Base-by-base conservation (phyloP, 306 rosid genomes). In the Abrus precatorius region DNA sequence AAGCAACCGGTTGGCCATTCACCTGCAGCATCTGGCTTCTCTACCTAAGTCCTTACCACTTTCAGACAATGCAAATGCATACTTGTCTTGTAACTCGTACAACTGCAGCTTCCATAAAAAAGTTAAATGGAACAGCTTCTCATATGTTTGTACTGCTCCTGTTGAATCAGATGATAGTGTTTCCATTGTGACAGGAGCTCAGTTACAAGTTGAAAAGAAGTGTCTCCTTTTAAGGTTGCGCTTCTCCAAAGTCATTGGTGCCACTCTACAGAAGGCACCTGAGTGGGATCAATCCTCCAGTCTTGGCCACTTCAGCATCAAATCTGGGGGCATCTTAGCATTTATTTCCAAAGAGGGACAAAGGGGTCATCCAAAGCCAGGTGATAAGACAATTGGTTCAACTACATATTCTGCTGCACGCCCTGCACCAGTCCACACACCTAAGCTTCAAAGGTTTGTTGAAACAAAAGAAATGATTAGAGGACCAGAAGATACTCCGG, bases 141-240 rank as follows among this genome's bases (percentile, higher is more conserved):
- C 97, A 66, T 89, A 92, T 41, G 94, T 94, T 30, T 94, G 97
- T 77, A 92, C 97, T 8, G 97, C 98, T 34, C 97, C 97, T 1
- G 94, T 94, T 34, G 95, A 94, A 68, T 87, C 98, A 1, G 89
- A 88, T 3, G 95, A 94, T 28, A 91, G 84, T 85, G 88, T 85
- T 55, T 92, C 98, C 49, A 80, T 94, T 50, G 95, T 94, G 44
- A 94, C 98, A 2, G 97, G 98, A 76, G 98, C 97, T 50, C 94
- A 88, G 80, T 80, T 94, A 45, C 91, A 89, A 82, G 97, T 90
- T 52, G 94, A 89, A 72, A 90, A 92, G 41, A 82, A 85, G 72
- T 78, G 88, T 44, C 88, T 85, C n/a, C 76, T 82, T 45, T 59
- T 85, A 20, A 75, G 88, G 76, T 55, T 85, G 66, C 86, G 84